Percentiles rank a stretch among this genome's conserved stretches.
Evolutionary conservation across 495 filamentous ascomycete genomes (phyloP).

Genomic region (Penicillium fimorum): DNA sequence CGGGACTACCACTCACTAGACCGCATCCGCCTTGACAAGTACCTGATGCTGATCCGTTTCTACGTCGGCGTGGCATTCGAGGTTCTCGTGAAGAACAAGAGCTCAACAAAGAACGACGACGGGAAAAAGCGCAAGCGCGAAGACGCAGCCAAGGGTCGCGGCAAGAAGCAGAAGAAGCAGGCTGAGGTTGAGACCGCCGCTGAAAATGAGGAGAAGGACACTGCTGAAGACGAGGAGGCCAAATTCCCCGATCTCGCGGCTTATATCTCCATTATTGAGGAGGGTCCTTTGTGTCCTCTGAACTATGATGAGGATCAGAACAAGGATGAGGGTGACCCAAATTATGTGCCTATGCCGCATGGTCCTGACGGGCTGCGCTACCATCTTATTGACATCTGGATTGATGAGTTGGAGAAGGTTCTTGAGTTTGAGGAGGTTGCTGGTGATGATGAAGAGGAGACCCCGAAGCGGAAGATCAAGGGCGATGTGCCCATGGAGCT

Average conservation of each 20-base stretch:
- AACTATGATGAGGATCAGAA: slow-evolving; percentile 45
- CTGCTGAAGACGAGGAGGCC: slow-evolving; percentile 34
- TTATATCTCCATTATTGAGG: slow-evolving; percentile 43
- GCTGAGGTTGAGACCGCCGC: slow-evolving; percentile 10
- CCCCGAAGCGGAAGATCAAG: slow-evolving; percentile 33
- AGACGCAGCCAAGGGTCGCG: slow-evolving; percentile 36
- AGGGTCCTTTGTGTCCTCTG: slow-evolving; percentile 43
- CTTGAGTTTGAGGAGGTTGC: slow-evolving; percentile 51
- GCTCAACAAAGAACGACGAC: slow-evolving; percentile 13
- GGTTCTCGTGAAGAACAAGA: slow-evolving; percentile 37
- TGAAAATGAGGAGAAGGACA: slow-evolving; percentile 12
- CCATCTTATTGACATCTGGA: slow-evolving; percentile 88
- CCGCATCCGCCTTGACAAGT: slow-evolving; percentile 88
- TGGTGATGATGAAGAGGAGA: slow-evolving; percentile 24
- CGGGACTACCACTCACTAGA: slow-evolving; percentile 82
- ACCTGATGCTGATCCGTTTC: slow-evolving; percentile 76
- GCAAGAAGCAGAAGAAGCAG: slow-evolving; percentile 41
- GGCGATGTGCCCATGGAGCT: slow-evolving; percentile 47
- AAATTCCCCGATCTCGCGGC: slow-evolving; percentile 41
- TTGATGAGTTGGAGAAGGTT: slow-evolving; percentile 77
- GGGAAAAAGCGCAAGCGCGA: slow-evolving; percentile 34
- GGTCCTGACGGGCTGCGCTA: slow-evolving; percentile 77
- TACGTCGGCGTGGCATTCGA: slow-evolving; percentile 68
- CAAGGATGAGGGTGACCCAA: slow-evolving; percentile 27
- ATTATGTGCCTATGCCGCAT: slow-evolving; percentile 46